phyloP scores from a whole-genome alignment of 805 yeast genomes.

The Monosporozyma solicola region DNA sequence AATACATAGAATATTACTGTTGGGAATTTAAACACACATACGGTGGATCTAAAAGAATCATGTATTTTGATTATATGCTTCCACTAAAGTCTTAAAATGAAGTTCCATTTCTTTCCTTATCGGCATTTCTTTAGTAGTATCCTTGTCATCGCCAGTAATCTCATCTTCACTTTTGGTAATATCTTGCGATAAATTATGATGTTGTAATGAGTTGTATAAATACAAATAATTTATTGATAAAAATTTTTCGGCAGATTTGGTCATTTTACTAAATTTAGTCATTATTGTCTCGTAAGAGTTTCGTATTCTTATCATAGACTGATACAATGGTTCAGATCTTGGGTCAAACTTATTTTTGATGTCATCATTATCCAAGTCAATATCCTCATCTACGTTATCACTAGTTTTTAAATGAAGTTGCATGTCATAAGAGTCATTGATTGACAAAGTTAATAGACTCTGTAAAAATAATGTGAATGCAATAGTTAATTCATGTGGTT shows the following conservation, averaged over 20 bases:
- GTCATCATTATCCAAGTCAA: not conserved
- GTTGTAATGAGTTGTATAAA: slow-evolving; percentile 24
- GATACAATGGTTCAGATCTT: slow-evolving; percentile 60
- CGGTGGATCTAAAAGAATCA: not conserved
- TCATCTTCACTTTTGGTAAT: slow-evolving; percentile 4
- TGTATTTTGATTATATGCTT: slow-evolving; percentile 22
- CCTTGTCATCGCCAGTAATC: not conserved
- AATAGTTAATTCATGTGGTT: slow-evolving; percentile 63
- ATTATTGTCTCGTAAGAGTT: slow-evolving; percentile 73
- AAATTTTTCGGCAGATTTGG: slow-evolving; percentile 55
- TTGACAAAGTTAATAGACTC: slow-evolving; percentile 56
- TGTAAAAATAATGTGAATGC: slow-evolving; percentile 65
- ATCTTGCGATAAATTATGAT: slow-evolving; percentile 11
- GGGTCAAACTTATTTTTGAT: slow-evolving; percentile 11
- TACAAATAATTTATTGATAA: slow-evolving; percentile 46
- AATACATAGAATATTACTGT: not conserved
- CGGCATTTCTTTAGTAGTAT: slow-evolving; percentile 8
- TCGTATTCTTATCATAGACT: slow-evolving; percentile 58
- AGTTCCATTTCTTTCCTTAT: slow-evolving; percentile 24
- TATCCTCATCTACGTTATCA: not conserved
- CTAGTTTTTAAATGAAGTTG: not conserved
- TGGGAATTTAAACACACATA: not conserved
- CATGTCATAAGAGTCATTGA: slow-evolving; percentile 16
- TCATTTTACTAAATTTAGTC: slow-evolving; percentile 54
- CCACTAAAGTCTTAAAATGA: slow-evolving; percentile 25